These are phyloP conservation scores for Camellia lanceoleosa DNA, from an alignment of 148 eudicot species.

Conservation along the genomic window DNA sequence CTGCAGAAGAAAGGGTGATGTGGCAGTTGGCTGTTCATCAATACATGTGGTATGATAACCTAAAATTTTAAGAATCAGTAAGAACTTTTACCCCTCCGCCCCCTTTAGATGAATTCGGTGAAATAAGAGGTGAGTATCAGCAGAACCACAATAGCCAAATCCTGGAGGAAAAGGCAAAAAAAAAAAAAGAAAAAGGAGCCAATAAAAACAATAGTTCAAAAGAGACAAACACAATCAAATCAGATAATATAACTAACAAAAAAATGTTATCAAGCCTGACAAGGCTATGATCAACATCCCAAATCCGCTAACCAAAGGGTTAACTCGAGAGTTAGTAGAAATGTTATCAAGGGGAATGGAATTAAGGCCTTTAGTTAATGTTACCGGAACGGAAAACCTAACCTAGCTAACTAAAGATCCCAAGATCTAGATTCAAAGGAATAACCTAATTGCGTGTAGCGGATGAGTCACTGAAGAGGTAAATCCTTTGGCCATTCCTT, in stretches of 20 bases:
- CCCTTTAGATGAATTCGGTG: slow-evolving; percentile 99
- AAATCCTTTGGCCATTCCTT: too few species aligned
- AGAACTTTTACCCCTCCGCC: slow-evolving; percentile 55
- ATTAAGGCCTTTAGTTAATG: too few species aligned
- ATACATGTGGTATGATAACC: neutral
- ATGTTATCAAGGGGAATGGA: too few species aligned
- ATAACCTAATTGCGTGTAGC: too few species aligned
- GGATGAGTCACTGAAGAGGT: too few species aligned
- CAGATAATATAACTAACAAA: neutral
- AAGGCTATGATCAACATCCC: too few species aligned
- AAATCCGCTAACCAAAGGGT: too few species aligned
- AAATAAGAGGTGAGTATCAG: slow-evolving; percentile 96
- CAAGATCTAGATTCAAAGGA: too few species aligned
- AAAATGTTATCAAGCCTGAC: too few species aligned
- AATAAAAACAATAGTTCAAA: slow-evolving; percentile 5
- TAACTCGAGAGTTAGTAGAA: too few species aligned
- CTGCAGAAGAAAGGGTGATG: neutral
- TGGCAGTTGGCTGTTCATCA: neutral
- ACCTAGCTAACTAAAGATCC: too few species aligned
- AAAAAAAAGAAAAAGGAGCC: slow-evolving; percentile 4
- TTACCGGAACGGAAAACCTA: too few species aligned
- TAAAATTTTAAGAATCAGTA: slow-evolving; percentile 4
- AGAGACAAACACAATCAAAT: neutral
- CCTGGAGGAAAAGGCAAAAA: slow-evolving; percentile 41
- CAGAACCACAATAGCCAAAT: slow-evolving; percentile 96